phyloP scores from a whole-genome alignment of 495 filamentous ascomycete species.

The Astrocystis sublimbata region DNA sequence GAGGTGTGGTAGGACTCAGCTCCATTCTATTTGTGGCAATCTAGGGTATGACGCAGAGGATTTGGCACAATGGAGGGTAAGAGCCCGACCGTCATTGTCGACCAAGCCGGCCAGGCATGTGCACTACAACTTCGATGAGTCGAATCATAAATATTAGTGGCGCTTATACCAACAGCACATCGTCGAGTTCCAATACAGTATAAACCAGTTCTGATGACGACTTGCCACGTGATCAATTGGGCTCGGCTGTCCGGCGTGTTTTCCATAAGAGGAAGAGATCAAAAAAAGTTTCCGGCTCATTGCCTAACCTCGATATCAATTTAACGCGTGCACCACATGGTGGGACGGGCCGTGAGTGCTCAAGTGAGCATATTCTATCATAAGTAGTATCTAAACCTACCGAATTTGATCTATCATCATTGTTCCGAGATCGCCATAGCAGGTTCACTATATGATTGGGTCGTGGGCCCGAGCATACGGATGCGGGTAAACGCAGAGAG shows the following conservation, averaged over 20 bases:
- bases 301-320: neutral
- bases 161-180: constrained; percentile 3
- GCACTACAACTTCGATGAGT: constrained; percentile 14
- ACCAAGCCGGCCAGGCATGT: constrained; percentile 9
- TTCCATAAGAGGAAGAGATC: neutral
- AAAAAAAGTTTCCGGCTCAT: neutral
- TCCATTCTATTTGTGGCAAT: constrained; percentile 22
- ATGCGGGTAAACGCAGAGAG: constrained; percentile 38
- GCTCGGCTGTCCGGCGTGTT: constrained; percentile 1
- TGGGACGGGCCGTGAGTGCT: neutral
- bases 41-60: constrained; percentile 16
- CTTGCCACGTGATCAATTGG: constrained; percentile 14
- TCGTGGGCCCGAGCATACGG: constrained; percentile 30
- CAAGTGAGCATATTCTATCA: neutral
- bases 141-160: constrained; percentile 7
- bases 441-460: constrained; percentile 40
- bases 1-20: constrained; percentile 14
- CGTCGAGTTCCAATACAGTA: constrained; percentile 7
- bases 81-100: constrained; percentile 3
- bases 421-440: constrained; percentile 45
- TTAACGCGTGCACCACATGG: neutral
- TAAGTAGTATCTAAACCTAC: neutral
- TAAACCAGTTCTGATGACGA: constrained; percentile 8
- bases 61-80: constrained; percentile 13
- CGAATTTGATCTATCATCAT: constrained; percentile 41